Evolutionary conservation across 108 stramenopile species (phyloP), one percentile per base, ranked within the genome.

Genomic region (Pinguiococcus pyrenoidosus): DNA sequence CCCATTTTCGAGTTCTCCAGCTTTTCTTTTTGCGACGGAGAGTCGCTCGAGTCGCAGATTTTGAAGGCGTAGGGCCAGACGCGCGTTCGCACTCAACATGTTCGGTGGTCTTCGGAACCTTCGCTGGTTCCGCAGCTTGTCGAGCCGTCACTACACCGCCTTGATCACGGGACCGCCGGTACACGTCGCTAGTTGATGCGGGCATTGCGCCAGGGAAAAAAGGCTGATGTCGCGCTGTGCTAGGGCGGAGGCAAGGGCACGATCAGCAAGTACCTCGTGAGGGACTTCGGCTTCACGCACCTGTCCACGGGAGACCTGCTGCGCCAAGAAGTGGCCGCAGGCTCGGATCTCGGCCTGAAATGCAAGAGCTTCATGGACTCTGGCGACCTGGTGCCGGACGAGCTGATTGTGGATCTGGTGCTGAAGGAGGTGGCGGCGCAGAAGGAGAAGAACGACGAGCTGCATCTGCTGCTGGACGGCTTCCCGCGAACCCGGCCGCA

Each of bases 171-270:
- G n/a, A n/a, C n/a, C n/a, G n/a, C n/a, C n/a, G n/a, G n/a, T n/a
- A n/a, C n/a, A n/a, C n/a, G n/a, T n/a, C n/a, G n/a, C n/a, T n/a
- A n/a, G n/a, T n/a, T n/a, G n/a, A n/a, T n/a, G n/a, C n/a, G n/a
- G n/a, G n/a, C n/a, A n/a, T n/a, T n/a, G n/a, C n/a, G n/a, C n/a
- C n/a, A n/a, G n/a, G n/a, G n/a, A n/a, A n/a, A n/a, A n/a, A n/a
- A n/a, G n/a, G n/a, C n/a, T n/a, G n/a, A n/a, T n/a, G n/a, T n/a
- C n/a, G n/a, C n/a, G n/a, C n/a, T n/a, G n/a, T n/a, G n/a, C n/a
- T n/a, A n/a, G n/a, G 96, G 96, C 17, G 87, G 92, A 12, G 96
- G 96, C 1, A 98, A 98, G 52, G 96, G 96, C 32, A 98, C 96
- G 12, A 90, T 95, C 22, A 74, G 80, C 2, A 76, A 71, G 22